Percentiles rank a stretch among this genome's conserved stretches.
phyloP scores from a whole-genome alignment of 2,329 filamentous ascomycete species.

The Colletotrichum australisinense region DNA sequence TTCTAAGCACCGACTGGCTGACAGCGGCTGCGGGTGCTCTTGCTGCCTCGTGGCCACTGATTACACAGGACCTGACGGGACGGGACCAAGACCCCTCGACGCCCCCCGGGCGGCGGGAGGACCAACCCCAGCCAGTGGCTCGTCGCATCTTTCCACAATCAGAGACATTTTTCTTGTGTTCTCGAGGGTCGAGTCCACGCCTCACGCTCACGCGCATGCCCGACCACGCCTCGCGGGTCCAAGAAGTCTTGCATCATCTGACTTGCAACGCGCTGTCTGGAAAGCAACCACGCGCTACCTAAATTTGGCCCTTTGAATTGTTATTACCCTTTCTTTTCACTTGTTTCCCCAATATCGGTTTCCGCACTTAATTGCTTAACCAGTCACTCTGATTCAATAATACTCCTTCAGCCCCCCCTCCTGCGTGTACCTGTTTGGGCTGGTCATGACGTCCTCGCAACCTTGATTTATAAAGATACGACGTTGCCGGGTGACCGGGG shows the following conservation, averaged over 20 bases:
- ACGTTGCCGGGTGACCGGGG: conserved; percentile 34
- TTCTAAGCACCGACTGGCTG: conserved; percentile 1
- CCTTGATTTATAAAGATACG: conserved; percentile 30
- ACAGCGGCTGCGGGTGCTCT: conserved; percentile 3
- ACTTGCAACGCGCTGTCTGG: neutral
- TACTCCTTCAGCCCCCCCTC: too few relatives aligned
- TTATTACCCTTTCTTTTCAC: neutral
- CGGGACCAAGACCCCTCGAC: conserved; percentile 15
- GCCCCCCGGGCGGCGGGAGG: neutral
- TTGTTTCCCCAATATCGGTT: neutral
- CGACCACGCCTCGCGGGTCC: neutral
- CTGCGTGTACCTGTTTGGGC: conserved; percentile 1
- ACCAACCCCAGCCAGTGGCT: conserved; percentile 17
- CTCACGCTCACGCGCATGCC: conserved; percentile 14
- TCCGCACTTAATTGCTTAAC: neutral
- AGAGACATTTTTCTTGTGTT: conserved; percentile 21
- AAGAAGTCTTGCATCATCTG: conserved; percentile 19
- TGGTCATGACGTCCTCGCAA: conserved; percentile 27
- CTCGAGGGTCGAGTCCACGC: conserved; percentile 30
- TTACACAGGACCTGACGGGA: neutral
- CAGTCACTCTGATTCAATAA: neutral
- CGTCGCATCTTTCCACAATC: conserved; percentile 11
- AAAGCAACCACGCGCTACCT: neutral
- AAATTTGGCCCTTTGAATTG: neutral
- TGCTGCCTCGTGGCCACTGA: conserved; percentile 27